Base-by-base conservation (phyloP, 2,329 filamentous ascomycete genomes). In the Penicillium nordicum region DNA sequence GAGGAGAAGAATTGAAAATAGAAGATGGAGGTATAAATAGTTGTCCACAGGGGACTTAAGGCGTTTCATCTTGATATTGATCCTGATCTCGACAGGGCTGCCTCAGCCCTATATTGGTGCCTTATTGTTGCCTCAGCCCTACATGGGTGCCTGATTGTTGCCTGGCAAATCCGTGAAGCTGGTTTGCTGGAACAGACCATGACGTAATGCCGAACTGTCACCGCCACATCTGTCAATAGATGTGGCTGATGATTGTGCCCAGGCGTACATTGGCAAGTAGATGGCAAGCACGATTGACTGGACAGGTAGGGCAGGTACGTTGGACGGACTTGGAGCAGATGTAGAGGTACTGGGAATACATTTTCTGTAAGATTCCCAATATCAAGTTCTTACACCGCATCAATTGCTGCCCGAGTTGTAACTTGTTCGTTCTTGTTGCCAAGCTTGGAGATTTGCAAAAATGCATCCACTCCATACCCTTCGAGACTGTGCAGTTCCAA, bases 351-450 rank as follows among this genome's bases (percentile, higher is more conserved):
- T 42, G 29, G 44, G 46, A 55, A 36, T 29, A 34, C 7, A 41
- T 50, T 36, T 30, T 18, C 29, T 41, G 29, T 49, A 43, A 37
- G 25, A 43, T 43, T 11, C 49, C 49, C 49, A 44, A 38, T 32
- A 5, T 37, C 23, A 44, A 36, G 7, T 16, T 36, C 74, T 79
- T 79, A 90, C 12, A 92, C 83, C 21, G 88, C 87, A 73, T 92
- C 89, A 80, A 92, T 90, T 62, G 82, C 85, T 27, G 89, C 89
- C 67, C 89, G 80, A 29, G 85, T 91, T 18, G 82, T 91, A 59
- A 99, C 80, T 74, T 96, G 91, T 78, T 99, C 94, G 69, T 97
- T 97, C 80, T 96, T 97, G 73, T 99, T 99, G 21, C 94, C 94
- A 55, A 99, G 80, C 72, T 96, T 95, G 5, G 91, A 96, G 58